phyloP scores from a whole-genome alignment of 2,329 filamentous ascomycete genomes.

The Trichoderma endophyticum region DNA sequence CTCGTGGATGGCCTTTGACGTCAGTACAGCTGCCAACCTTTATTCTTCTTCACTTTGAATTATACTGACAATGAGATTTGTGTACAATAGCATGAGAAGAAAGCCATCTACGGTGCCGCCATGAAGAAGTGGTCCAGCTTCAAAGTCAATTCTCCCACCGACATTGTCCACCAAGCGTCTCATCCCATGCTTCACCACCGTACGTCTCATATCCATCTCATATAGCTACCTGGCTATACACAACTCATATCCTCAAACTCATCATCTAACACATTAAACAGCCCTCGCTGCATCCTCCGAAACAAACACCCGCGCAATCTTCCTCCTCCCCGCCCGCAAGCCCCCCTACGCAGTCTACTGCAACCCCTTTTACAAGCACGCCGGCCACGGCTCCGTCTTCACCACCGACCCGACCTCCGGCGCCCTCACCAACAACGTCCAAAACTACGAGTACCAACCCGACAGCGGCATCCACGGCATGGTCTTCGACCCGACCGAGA shows the following conservation, averaged over 20 bases:
- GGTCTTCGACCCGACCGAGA: conserved; percentile 72
- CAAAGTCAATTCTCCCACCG: conserved; percentile 68
- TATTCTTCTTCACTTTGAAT: background rate
- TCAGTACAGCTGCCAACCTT: conserved; percentile 40
- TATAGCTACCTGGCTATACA: background rate
- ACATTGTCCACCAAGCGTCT: conserved; percentile 72
- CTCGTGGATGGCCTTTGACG: conserved; percentile 90
- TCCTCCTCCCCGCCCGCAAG: conserved; percentile 74
- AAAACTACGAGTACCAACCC: conserved; percentile 69
- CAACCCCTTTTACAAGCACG: conserved; percentile 86
- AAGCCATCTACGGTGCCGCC: conserved; percentile 82
- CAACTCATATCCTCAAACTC: background rate
- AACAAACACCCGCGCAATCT: conserved; percentile 85
- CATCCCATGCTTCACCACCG: conserved; percentile 74
- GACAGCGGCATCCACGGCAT: conserved; percentile 76
- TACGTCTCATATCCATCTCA: conserved; percentile 40
- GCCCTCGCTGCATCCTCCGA: conserved; percentile 64
- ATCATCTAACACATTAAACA: conserved; percentile 32
- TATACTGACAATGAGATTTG: background rate
- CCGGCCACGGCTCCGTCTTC: conserved; percentile 78
- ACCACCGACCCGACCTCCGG: conserved; percentile 53
- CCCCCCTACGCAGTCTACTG: conserved; percentile 81
- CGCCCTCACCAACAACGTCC: conserved; percentile 60
- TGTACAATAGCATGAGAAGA: conserved; percentile 64
- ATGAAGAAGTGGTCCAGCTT: conserved; percentile 95